Evolutionary conservation across 176 grass and related monocot species (phyloP), one percentile per base, ranked within the genome.

Genomic region (Oryza nivara): DNA sequence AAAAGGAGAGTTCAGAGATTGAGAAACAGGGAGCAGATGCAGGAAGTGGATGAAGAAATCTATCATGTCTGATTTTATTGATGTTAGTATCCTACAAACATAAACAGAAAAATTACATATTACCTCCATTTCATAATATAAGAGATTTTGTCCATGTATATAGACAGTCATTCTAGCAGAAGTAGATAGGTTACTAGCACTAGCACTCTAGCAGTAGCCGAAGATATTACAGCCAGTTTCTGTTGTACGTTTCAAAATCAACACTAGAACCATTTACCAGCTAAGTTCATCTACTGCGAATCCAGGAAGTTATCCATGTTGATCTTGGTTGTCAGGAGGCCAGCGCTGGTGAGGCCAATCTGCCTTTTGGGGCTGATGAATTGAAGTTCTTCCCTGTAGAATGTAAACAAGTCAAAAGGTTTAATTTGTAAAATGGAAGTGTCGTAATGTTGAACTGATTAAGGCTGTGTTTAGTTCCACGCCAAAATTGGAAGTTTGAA

Each of bases 311-410:
- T 70, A 90, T 61, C 90, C 80, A 90, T 91, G 94, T 68, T 89
- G 91, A 89, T 90, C 77, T 82, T 79, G 79, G 41, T 87, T 90
- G 80, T 94, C 92, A 85, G 88, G 92, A 76, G 92, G 87, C 92
- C 92, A 90, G 90, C 87, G 82, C 64, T 81, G 63, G 56, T 94
- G 90, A 75, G 73, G 83, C 86, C 80, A 88, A 83, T 85, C 73
- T 82, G 75, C 56, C 83, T 94, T 90, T 87, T 88, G 87, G 38
- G 80, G 67, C 14, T 90, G 88, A 75, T 68, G 81, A 85, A 89
- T 48, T 87, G 88, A 90, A 80, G 80, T 43, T 85, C 80, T 89
- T 88, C 30, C 36, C 77, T 49, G 40, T 41, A 28, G 47, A 74
- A 84, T 8, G 51, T 70, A 76, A 78, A 74, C 65, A 68, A 11